A percentile compares a stretch with the other conserved stretches of the same genome.
Evolutionary conservation across 2,329 filamentous ascomycete species (phyloP).

Genomic region (Neonectria ditissima): DNA sequence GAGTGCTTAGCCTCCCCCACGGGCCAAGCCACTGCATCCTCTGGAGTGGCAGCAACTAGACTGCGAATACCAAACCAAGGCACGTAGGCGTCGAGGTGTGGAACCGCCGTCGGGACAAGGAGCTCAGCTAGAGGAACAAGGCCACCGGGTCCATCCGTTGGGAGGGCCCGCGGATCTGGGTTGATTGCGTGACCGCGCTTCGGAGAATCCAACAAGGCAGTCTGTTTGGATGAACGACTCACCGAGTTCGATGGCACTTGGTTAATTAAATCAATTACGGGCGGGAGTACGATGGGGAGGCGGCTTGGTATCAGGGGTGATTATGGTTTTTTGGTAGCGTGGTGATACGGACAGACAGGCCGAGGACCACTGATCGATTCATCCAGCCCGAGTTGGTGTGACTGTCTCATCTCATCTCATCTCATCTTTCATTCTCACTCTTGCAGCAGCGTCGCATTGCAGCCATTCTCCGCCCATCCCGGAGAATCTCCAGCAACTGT

Average conservation of each 20-base stretch:
- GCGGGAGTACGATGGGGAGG: not conserved
- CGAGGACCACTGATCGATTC: conserved; percentile 8
- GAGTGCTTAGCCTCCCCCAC: conserved; percentile 10
- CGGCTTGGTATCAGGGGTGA: not conserved
- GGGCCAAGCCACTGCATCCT: not conserved
- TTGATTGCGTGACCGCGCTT: conserved; percentile 25
- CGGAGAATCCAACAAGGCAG: conserved; percentile 10
- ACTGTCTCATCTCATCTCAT: conserved; percentile 28
- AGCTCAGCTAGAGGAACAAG: not conserved
- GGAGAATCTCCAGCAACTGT: not conserved
- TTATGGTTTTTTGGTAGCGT: not conserved
- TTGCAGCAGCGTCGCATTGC: not conserved
- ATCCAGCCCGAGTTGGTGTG: conserved; percentile 14
- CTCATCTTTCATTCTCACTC: conserved; percentile 6
- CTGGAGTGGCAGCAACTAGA: not conserved
- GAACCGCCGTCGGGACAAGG: conserved; percentile 1
- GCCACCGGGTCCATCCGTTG: not conserved
- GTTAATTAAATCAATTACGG: not conserved
- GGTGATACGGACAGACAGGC: not conserved
- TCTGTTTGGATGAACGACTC: too few species aligned
- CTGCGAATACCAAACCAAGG: not conserved
- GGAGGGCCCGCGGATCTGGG: conserved; percentile 21
- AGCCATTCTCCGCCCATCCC: not conserved
- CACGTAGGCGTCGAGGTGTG: conserved; percentile 12
- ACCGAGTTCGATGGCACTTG: too few species aligned